Percentiles rank a stretch among this genome's conserved stretches.
These are phyloP conservation scores for Floccularia luteovirens DNA, from an alignment of 768 basidiomycete species.

Conservation along the genomic window DNA sequence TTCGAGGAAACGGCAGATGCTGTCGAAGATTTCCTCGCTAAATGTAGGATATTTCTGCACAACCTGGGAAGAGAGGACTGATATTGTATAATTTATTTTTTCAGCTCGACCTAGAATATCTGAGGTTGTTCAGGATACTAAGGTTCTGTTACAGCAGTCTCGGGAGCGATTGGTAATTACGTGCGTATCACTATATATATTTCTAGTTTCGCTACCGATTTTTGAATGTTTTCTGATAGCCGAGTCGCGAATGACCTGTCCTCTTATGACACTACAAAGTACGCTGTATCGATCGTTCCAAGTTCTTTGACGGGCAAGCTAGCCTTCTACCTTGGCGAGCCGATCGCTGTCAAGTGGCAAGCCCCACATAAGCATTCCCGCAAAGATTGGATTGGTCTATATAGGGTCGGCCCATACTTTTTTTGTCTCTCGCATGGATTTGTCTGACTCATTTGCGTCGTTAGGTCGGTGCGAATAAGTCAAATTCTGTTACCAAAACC, in stretches of 20 bases:
- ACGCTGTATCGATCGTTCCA: constrained; percentile 58
- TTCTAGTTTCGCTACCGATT: constrained; percentile 2
- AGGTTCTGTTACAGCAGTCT: constrained; percentile 83
- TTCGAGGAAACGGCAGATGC: constrained; percentile 91
- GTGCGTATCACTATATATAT: constrained; percentile 34
- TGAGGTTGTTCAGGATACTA: constrained; percentile 91
- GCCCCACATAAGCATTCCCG: constrained; percentile 83
- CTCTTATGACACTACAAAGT: constrained; percentile 72
- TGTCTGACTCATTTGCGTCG: constrained; percentile 6
- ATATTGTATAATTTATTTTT: constrained; percentile 2
- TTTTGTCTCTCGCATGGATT: constrained; percentile 4
- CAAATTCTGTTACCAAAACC: constrained; percentile 73
- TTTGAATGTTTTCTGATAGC: constrained; percentile 31
- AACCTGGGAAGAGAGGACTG: neutral
- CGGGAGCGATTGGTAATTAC: constrained; percentile 88
- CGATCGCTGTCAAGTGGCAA: constrained; percentile 80
- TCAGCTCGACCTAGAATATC: constrained; percentile 82
- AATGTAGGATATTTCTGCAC: constrained; percentile 48
- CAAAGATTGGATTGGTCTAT: constrained; percentile 95
- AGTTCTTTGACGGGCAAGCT: constrained; percentile 37
- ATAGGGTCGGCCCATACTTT: constrained; percentile 44
- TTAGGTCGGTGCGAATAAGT: constrained; percentile 84
- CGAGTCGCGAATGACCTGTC: constrained; percentile 81
- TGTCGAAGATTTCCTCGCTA: constrained; percentile 89
- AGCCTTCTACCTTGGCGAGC: constrained; percentile 86